Evolutionary conservation across 345 rosid species (phyloP), one percentile per base, ranked within the genome.

Genomic region (Sisymbrium altissimum): DNA sequence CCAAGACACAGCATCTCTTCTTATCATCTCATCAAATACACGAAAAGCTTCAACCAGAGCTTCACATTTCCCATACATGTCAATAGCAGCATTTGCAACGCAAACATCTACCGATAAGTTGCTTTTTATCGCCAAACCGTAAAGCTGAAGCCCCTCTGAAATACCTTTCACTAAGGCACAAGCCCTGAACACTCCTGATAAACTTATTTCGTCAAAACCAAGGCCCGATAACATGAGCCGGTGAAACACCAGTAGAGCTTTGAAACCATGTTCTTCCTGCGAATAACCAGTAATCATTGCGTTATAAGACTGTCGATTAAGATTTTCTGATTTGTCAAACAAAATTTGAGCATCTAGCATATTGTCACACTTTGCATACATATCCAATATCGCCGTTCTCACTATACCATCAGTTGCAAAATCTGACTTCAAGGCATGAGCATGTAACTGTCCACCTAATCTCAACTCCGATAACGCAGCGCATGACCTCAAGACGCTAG

Each of bases 1-100:
- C 99, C 99, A 94, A 50, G 97, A 88, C 50, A 94, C 88, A 46
- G 83, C 87, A 80, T 94, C 97, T 58, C 90, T 85, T 77, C 71
- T 81, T 21, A 78, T 80, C 99, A 94, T 92, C 82, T 86, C 93
- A 72, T 86, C 66, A 46, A 91, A 89, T 44, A 87, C 66, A 21
- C 41, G 7, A 71, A 79, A 80, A 13, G 96, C 97, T 80, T 92
- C 99, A 13, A 15, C 41, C 27, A 92, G 55, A 78, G 86, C 90
- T 81, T 88, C 83, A 57, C 97, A 87, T 84, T 89, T 95, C 71
- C 97, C 99, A 40, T 86, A 89, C 99, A 95, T 91, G 81, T 89
- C 97, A 32, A 95, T 75, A 32, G 88, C 83, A 38, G 98, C 90
- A 81, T 91, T 91, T 71, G 89, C 81, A 29, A 89, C 98, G 49